A percentile compares a stretch with the other conserved stretches of the same genome.
Evolutionary conservation across 2,329 filamentous ascomycete genomes (phyloP).

Genomic region (Verticillium alfalfae): DNA sequence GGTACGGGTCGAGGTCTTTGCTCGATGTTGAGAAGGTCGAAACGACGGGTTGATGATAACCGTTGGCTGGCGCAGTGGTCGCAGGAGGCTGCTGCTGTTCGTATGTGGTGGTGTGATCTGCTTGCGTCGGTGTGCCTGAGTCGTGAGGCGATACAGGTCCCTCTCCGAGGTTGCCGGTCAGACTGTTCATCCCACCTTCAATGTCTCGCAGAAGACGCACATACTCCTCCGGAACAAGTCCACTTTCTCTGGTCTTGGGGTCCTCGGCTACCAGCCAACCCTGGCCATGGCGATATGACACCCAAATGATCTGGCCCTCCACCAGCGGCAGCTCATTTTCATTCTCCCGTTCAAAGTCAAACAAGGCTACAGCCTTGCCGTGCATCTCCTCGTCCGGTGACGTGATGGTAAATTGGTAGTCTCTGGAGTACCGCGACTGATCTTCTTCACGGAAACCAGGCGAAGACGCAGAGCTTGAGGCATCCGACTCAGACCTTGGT

Average conservation of each 20-base stretch:
- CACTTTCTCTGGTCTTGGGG: conserved; percentile 88
- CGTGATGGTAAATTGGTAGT: conserved; percentile 92
- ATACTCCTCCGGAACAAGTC: conserved; percentile 93
- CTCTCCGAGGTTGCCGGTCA: conserved; percentile 56
- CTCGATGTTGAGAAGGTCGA: conserved; percentile 67
- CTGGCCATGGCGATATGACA: conserved; percentile 92
- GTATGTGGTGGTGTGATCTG: conserved; percentile 39
- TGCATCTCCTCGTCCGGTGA: conserved; percentile 97
- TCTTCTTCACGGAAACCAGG: conserved; percentile 56
- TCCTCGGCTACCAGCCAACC: conserved; percentile 98
- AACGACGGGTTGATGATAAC: conserved; percentile 63
- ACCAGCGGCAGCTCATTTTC: conserved; percentile 91
- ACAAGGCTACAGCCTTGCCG: conserved; percentile 90
- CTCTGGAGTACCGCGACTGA: conserved; percentile 77
- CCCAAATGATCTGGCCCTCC: conserved; percentile 93
- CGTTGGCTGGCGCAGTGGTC: conserved; percentile 43
- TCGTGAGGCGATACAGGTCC: conserved; percentile 48
- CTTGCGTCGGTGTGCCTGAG: conserved; percentile 55
- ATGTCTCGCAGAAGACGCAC: conserved; percentile 89
- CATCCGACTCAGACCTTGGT: conserved; percentile 51
- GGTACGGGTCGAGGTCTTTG: conserved; percentile 63
- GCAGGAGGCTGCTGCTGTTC: conserved; percentile 5
- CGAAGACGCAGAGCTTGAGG: conserved; percentile 53
- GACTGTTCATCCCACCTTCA: conserved; percentile 76
- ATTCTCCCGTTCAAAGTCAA: conserved; percentile 92